These are phyloP conservation scores for Aureobasidium zeae DNA, from an alignment of 2,329 filamentous ascomycete genomes.

Conservation along the genomic window DNA sequence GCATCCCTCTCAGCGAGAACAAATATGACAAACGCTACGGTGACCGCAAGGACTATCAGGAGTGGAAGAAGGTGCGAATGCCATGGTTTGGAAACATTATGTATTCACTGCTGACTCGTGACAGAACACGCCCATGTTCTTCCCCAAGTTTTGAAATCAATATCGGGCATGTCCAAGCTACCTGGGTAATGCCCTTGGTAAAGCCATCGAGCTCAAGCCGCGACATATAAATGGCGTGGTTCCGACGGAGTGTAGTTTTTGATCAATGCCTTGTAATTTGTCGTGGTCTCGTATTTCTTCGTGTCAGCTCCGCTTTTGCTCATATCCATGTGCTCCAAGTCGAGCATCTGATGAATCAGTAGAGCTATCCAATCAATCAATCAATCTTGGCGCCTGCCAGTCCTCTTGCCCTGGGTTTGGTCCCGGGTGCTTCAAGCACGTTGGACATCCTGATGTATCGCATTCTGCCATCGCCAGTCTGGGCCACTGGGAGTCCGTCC, in stretches of 20 bases:
- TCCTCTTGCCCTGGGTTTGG: constrained; percentile 15
- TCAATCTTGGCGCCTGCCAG: constrained; percentile 19
- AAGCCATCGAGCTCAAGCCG: not conserved
- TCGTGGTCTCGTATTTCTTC: constrained; percentile 12
- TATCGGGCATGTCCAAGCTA: no score
- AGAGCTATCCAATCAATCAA: not conserved
- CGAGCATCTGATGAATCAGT: not conserved
- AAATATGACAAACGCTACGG: constrained; percentile 61
- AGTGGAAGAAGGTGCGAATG: constrained; percentile 44
- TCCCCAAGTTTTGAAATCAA: constrained; percentile 53
- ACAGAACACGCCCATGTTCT: constrained; percentile 53
- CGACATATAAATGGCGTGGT: no score
- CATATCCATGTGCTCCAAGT: no score
- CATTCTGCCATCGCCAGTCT: constrained; percentile 18
- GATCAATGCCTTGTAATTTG: constrained; percentile 10
- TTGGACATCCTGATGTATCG: constrained; percentile 18
- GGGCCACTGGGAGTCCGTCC: constrained; percentile 19
- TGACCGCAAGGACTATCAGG: constrained; percentile 54
- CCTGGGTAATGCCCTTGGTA: no score
- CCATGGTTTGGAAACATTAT: not conserved
- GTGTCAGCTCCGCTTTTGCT: constrained; percentile 6
- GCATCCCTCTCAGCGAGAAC: constrained; percentile 56
- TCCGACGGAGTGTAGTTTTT: constrained; percentile 2
- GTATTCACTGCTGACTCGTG: not conserved
- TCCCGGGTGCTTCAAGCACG: constrained; percentile 18